These are phyloP conservation scores for Fusarium nodosum DNA, from an alignment of 2,329 filamentous ascomycete species.

Conservation along the genomic window DNA sequence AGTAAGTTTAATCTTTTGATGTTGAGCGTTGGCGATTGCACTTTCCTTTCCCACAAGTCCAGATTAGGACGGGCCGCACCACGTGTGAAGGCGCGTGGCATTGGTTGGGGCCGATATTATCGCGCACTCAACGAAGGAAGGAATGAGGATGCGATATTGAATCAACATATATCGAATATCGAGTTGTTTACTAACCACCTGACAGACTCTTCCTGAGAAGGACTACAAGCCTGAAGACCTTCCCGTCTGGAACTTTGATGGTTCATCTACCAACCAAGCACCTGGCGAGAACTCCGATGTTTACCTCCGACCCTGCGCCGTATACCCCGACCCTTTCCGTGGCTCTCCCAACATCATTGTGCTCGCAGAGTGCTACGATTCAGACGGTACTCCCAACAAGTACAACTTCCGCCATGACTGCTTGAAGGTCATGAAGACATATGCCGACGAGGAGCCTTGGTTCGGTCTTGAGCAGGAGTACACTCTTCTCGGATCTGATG, in stretches of 20 bases:
- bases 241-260: constrained; percentile 71
- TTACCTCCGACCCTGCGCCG: constrained; percentile 91
- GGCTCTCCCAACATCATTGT: constrained; percentile 92
- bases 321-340: constrained; percentile 94
- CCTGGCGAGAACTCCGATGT: constrained; percentile 97
- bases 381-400: constrained; percentile 95
- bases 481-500: constrained; percentile 80
- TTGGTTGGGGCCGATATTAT: constrained; percentile 23
- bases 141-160: background rate
- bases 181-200: background rate
- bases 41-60: constrained; percentile 4
- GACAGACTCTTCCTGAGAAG: constrained; percentile 65
- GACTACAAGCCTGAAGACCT: constrained; percentile 66
- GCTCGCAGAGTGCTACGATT: constrained; percentile 93
- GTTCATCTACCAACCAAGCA: constrained; percentile 92
- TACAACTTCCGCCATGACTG: constrained; percentile 98
- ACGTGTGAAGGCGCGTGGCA: constrained; percentile 15
- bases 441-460: constrained; percentile 89
- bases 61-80: constrained; percentile 20
- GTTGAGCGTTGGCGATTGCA: constrained; percentile 11
- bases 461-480: constrained; percentile 99
- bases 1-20: constrained; percentile 70
- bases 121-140: constrained; percentile 8
- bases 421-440: constrained; percentile 88
- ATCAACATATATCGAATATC: background rate